phyloP scores from a whole-genome alignment of 2,329 filamentous ascomycete genomes.

The Trichothecium roseum region DNA sequence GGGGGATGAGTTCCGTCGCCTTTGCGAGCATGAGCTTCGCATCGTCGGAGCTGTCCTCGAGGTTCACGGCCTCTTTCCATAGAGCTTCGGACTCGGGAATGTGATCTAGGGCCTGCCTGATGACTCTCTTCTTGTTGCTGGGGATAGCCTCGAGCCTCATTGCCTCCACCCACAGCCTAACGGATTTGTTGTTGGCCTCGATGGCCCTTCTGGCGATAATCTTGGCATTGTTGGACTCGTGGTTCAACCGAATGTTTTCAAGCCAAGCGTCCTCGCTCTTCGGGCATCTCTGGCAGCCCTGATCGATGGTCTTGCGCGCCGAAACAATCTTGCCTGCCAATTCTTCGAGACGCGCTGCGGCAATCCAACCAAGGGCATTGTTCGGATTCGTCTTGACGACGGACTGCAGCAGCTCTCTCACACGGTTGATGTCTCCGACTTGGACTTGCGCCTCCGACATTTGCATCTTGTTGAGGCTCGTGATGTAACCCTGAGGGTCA shows the following conservation, averaged over 20 bases:
- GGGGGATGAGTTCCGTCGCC: slow-evolving; percentile 87
- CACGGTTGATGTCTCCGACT: slow-evolving; percentile 91
- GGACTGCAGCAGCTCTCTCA: slow-evolving; percentile 83
- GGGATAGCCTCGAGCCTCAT: slow-evolving; percentile 82
- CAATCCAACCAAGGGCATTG: slow-evolving; percentile 92
- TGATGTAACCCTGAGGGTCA: slow-evolving; percentile 92
- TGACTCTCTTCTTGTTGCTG: slow-evolving; percentile 82
- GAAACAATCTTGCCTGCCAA: slow-evolving; percentile 84
- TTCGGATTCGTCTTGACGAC: slow-evolving; percentile 96
- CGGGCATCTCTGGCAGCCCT: slow-evolving; percentile 82
- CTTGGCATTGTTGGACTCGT: slow-evolving; percentile 81
- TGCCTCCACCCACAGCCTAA: slow-evolving; percentile 86
- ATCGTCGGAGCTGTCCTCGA: slow-evolving; percentile 84
- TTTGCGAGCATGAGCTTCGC: slow-evolving; percentile 84
- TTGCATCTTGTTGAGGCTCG: slow-evolving; percentile 75
- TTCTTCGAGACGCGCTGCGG: slow-evolving; percentile 84
- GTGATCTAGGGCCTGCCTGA: slow-evolving; percentile 82
- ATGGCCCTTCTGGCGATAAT: slow-evolving; percentile 91
- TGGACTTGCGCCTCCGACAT: slow-evolving; percentile 70
- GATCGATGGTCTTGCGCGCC: slow-evolving; percentile 76
- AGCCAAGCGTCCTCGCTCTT: slow-evolving; percentile 94
- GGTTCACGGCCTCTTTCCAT: slow-evolving; percentile 97
- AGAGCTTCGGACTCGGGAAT: slow-evolving; percentile 89
- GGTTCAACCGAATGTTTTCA: slow-evolving; percentile 85
- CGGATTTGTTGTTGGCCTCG: slow-evolving; percentile 79